These are phyloP conservation scores for Pochonia chlamydosporia DNA, from an alignment of 2,329 filamentous ascomycete genomes.

Conservation along the genomic window DNA sequence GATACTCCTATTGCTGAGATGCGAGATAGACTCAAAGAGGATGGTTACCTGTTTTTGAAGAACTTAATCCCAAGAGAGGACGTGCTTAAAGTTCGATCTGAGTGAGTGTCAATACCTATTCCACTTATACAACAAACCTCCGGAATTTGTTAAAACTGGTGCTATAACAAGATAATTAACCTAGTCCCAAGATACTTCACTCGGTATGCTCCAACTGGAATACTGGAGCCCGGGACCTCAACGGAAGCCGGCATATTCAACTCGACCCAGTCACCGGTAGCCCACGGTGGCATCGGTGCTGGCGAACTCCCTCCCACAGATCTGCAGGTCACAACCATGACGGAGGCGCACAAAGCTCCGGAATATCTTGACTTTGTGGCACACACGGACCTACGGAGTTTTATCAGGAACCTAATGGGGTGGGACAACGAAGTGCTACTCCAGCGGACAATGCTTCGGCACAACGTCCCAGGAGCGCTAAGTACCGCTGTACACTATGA, in stretches of 20 bases:
- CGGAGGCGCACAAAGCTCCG: constrained; percentile 5
- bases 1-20: not conserved
- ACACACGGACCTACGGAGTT: constrained; percentile 1
- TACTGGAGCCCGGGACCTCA: constrained; percentile 2
- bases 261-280: not conserved
- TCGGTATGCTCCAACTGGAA: constrained; percentile 3
- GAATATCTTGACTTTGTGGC: constrained; percentile 4
- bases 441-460: constrained; percentile 30
- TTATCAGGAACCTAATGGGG: constrained; percentile 1
- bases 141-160: not conserved
- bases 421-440: constrained; percentile 19
- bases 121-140: not conserved
- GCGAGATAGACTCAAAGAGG: not conserved
- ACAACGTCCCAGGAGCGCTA: constrained; percentile 1
- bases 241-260: constrained; percentile 6
- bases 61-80: constrained; percentile 2
- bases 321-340: constrained; percentile 1
- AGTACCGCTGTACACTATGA: constrained; percentile 51
- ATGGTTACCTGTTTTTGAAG: constrained; percentile 4
- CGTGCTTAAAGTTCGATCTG: not conserved
- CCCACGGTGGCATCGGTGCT: constrained; percentile 2
- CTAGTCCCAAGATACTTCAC: not conserved
- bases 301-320: constrained; percentile 2
- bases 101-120: constrained; percentile 1
- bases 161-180: not conserved